phyloP scores from a whole-genome alignment of 176 grass and related monocot genomes.

The Echinochloa phyllopogon region DNA sequence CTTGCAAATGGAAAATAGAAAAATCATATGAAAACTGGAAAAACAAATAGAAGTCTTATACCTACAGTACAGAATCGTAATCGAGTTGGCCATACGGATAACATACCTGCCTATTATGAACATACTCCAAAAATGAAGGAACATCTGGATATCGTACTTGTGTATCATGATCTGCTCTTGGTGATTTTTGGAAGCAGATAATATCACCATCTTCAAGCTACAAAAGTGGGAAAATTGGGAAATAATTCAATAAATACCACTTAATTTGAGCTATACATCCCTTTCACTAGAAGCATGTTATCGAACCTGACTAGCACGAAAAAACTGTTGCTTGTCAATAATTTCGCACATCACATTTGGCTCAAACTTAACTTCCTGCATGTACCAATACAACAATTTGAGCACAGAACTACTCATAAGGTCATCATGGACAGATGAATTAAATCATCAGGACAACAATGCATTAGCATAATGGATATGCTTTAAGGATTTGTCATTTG shows the following conservation, averaged over 20 bases:
- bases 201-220: constrained; percentile 98
- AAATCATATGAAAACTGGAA: not conserved
- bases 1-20: not conserved
- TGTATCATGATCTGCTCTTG: constrained; percentile 46
- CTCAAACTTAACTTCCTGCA: constrained; percentile 92
- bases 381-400: constrained; percentile 31
- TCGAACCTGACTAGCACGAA: constrained; percentile 77
- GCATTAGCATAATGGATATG: not conserved
- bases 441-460: not conserved
- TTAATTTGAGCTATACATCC: constrained; percentile 16
- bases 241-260: constrained; percentile 24
- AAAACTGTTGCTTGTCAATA: constrained; percentile 78
- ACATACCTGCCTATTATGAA: constrained; percentile 91
- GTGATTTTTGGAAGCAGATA: constrained; percentile 74
- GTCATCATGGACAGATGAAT: not conserved
- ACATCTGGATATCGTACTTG: constrained; percentile 76
- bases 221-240: constrained; percentile 38
- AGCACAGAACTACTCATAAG: constrained; percentile 10
- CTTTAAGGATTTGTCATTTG: constrained; percentile 7
- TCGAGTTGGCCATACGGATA: constrained; percentile 28
- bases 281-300: constrained; percentile 12
- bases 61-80: constrained; percentile 20
- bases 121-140: constrained; percentile 91
- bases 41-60: constrained; percentile 11
- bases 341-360: constrained; percentile 83